Base-by-base conservation (phyloP, 176 grass and related monocot species). In the Oryza nivara region DNA sequence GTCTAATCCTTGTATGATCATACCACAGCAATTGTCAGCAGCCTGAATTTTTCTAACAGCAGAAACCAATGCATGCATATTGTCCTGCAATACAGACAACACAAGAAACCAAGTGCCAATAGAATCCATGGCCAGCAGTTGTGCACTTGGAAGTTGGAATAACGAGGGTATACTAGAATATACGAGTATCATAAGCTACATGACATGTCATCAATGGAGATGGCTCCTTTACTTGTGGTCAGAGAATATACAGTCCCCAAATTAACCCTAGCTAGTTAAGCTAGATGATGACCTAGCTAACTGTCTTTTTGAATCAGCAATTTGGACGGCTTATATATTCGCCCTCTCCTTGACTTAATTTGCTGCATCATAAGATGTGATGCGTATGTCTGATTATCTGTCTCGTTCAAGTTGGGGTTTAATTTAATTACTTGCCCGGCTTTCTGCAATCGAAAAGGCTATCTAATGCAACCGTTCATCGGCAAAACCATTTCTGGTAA, bases 371-470 rank as follows among this genome's bases (percentile, higher is more conserved):
- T 76, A 60, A 32, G 56, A 77, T 81, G 77, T 67, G 51, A 85
- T 65, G 65, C 43, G 11, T 45, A 40, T 81, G 72, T 81, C 41
- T 76, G 70, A 38, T 85, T 85, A 30, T 20, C 52, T 69, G 77
- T 81, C 72, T 70, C 56, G 14, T 81, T 23, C 54, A 54, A 17
- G 16, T 60, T 65, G 54, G 58, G 4, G 32, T 67, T 82, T 41
- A 41, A 41, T 41, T 8, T 81, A 70, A 76, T 81, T 86, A 86
- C 56, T 76, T 40, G 3, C 49, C 72, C 0, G 66, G 36, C 88
- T 66, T 89, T 82, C 88, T 70, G 83, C 12, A 70, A 58, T 67
- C 60, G 78, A 66, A 89, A 89, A 82, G 88, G 88, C 54, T 89
- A 81, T 78, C 52, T 89, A 81, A 71, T 76, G 26, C 71, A 70